phyloP scores from a whole-genome alignment of 257 asterid genomes.

The Scutellaria baicalensis region DNA sequence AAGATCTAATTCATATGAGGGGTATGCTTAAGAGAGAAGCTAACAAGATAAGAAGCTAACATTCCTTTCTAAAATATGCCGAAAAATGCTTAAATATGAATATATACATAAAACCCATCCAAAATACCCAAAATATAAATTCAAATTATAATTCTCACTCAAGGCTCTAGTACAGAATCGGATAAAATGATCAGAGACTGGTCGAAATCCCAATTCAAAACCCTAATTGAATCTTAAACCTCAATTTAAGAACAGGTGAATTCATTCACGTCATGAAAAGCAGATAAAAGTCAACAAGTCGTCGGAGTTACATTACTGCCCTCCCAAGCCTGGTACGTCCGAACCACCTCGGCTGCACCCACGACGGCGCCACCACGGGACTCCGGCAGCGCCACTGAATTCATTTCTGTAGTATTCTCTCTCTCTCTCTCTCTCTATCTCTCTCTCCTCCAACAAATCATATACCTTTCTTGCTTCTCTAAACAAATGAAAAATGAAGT shows the following conservation, averaged over 20 bases:
- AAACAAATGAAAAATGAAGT: neutral
- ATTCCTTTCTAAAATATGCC: neutral
- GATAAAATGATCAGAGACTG: neutral
- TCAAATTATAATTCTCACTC: neutral
- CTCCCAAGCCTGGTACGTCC: conserved; percentile 35
- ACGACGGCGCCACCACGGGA: conserved; percentile 22
- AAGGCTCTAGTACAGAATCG: neutral
- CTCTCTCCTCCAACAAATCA: neutral
- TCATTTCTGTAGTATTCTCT: conserved; percentile 10
- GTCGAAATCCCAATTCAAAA: neutral
- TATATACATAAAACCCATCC: neutral
- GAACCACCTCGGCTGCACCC: conserved; percentile 30
- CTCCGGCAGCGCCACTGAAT: conserved; percentile 30
- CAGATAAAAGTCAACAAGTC: neutral
- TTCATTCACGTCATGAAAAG: neutral
- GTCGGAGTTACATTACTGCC: conserved; percentile 34
- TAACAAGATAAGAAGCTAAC: neutral
- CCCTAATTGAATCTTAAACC: neutral
- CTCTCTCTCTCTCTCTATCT: neutral
- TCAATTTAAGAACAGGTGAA: neutral
- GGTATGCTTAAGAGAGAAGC: neutral
- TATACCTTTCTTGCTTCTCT: neutral
- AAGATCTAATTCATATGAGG: neutral
- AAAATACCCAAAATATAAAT: neutral
- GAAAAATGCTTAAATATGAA: neutral